Base-by-base conservation (phyloP, 75 land plant species). In the Cupressus sempervirens region DNA sequence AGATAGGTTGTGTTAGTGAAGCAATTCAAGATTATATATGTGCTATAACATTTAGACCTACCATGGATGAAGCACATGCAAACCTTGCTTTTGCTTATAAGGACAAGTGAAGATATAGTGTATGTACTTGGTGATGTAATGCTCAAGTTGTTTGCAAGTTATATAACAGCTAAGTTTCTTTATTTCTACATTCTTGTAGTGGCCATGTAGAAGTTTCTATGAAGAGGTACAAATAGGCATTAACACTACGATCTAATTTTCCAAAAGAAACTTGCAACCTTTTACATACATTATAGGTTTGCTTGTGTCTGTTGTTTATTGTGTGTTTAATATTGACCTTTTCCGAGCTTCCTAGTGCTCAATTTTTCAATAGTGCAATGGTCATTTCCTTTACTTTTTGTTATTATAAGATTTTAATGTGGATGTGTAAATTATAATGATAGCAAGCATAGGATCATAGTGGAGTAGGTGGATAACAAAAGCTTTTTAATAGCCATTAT, bases 51-150 rank as follows among this genome's bases (percentile, higher is more conserved):
- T 89, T 98, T 26, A 85, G 99, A 35, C 99, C 99, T 73, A 93
- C 91, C 70, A 95, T 98, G 99, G 97, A 99, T 80, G 99, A 98
- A 88, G 99, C 96, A 48, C 99, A 98, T 96, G 99, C 99, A 67
- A 98, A 98, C 83, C 84, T 98, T 41, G 99, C 99, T 65, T 98
- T 99, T 48, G 99, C 99, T 53, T 98, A 96, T 84, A 98, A 98
- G 67, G 99, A 98, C 86, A 96, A 97, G 99, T 98, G 38, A 7
- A 13, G 48, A 83, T 36, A 3, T 84, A 73, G 43, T n/a, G 41
- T n/a, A 45, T 79, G 4, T 11, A 5, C 29, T 79, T 79, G 30
- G 9, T 45, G 29, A 30, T 18, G 29, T 79, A 79, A 23, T 79
- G 4, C 29, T 43, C 8, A 79, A 79, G 32, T 20, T 45, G 12